Conservation (phyloP, 148 eudicot genomes). For the Camellia granthamiana region DNA sequence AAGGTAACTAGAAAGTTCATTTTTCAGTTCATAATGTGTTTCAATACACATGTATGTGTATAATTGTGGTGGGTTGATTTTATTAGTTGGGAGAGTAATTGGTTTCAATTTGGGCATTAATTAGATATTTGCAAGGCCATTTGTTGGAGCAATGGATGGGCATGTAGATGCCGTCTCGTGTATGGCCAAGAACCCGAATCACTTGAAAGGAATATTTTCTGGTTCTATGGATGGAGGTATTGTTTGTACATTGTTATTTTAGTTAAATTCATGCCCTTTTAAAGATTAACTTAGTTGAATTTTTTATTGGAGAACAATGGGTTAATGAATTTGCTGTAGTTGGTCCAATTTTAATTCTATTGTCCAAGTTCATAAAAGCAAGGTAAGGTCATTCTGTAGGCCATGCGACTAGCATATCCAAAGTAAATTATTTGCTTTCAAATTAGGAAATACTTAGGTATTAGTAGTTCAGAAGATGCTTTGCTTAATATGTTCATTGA, state of each 20-base stretch:
- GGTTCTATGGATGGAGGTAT: slow-evolving; percentile 98
- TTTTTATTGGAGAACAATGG: not conserved
- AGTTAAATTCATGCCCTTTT: not conserved
- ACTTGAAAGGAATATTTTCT: slow-evolving; percentile 80
- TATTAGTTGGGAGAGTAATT: slow-evolving; percentile 3
- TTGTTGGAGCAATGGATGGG: slow-evolving; percentile 90
- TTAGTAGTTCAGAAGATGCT: not conserved
- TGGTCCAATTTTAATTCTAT: not conserved
- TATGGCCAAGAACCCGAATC: slow-evolving; percentile 85
- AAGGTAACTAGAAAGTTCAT: slow-evolving; percentile 41
- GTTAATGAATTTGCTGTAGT: not conserved
- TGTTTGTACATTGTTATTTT: not conserved
- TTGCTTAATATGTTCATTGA: not conserved
- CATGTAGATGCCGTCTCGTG: slow-evolving; percentile 78
- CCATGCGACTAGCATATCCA: not conserved
- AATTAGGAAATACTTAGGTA: not conserved
- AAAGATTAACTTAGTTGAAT: not conserved
- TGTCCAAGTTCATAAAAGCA: not conserved
- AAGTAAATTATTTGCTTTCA: not conserved
- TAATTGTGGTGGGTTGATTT: slow-evolving; percentile 13
- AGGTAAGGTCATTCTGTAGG: not conserved
- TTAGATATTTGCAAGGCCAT: slow-evolving; percentile 88
- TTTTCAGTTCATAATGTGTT: not conserved
- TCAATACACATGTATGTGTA: not conserved
- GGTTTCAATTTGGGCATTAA: slow-evolving; percentile 16